Evolutionary conservation across 495 filamentous ascomycete species (phyloP).

Genomic region (Hapsidospora chrysogenum): DNA sequence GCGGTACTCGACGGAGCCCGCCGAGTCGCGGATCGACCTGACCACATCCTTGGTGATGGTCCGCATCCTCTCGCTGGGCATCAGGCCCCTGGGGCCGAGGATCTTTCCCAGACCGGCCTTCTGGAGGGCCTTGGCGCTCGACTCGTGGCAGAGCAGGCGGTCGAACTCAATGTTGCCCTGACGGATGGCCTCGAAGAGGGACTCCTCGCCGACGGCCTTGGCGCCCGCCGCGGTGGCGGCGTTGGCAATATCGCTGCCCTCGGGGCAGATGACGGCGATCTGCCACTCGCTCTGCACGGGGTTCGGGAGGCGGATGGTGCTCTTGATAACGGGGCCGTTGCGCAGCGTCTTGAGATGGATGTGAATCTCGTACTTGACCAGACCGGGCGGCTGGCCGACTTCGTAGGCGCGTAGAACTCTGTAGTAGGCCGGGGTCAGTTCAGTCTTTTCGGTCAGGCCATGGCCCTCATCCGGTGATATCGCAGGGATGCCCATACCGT

Average conservation of each 20-base stretch:
- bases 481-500: too few species aligned
- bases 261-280: conserved; percentile 76
- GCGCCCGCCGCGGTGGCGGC: conserved; percentile 65
- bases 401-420: conserved; percentile 86
- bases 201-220: conserved; percentile 65
- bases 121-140: conserved; percentile 52
- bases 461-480: too few species aligned
- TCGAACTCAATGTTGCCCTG: conserved; percentile 69
- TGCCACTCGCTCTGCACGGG: conserved; percentile 71
- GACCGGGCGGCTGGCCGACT: conserved; percentile 59
- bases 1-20: conserved; percentile 72
- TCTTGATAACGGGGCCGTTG: conserved; percentile 72
- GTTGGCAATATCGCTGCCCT: conserved; percentile 47
- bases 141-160: conserved; percentile 68
- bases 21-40: conserved; percentile 52
- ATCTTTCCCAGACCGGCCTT: conserved; percentile 65
- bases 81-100: conserved; percentile 74
- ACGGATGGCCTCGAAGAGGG: conserved; percentile 66
- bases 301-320: conserved; percentile 75
- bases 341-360: conserved; percentile 62
- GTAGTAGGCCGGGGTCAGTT: too few species aligned
- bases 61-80: conserved; percentile 76
- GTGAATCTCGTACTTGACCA: conserved; percentile 73
- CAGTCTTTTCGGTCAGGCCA: too few species aligned
- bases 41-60: conserved; percentile 73